A percentile compares a stretch with the other conserved stretches of the same genome.
Evolutionary conservation across 176 grass and related monocot species (phyloP).

Genomic region (Aegilops umbellulata): DNA sequence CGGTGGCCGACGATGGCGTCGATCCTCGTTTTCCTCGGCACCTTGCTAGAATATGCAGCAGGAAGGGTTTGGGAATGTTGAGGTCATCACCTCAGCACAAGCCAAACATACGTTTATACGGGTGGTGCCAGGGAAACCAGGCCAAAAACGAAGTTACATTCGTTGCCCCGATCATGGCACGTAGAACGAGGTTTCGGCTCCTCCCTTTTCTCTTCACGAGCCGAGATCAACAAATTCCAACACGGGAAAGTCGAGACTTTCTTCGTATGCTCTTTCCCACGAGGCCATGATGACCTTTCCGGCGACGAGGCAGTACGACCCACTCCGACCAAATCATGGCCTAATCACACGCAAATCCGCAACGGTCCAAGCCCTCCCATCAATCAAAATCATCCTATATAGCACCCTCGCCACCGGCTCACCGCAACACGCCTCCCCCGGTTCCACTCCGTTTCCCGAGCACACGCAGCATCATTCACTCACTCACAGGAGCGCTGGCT

Average conservation of each 20-base stretch:
- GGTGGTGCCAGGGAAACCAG: too few species aligned
- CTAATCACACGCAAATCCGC: slow-evolving; percentile 54
- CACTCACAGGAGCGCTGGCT: not conserved
- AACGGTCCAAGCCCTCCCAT: slow-evolving; percentile 49
- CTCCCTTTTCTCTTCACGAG: not conserved
- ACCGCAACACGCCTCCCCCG: not conserved
- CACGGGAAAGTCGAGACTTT: not conserved
- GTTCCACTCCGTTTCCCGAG: slow-evolving; percentile 23
- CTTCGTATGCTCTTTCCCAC: not conserved
- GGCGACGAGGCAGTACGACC: not conserved
- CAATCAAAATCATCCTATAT: slow-evolving; percentile 24
- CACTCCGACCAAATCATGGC: slow-evolving; percentile 50
- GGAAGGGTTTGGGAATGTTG: too few species aligned
- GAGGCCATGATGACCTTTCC: slow-evolving; percentile 10
- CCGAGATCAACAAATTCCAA: not conserved
- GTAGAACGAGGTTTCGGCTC: too few species aligned
- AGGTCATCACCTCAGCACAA: too few species aligned
- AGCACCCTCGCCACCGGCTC: not conserved
- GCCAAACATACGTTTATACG: too few species aligned
- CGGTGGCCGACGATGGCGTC: too few species aligned
- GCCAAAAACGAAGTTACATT: too few species aligned
- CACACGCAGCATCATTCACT: not conserved
- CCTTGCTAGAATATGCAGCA: too few species aligned
- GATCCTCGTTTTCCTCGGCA: too few species aligned
- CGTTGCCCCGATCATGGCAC: not conserved